Evolutionary conservation across 2,329 filamentous ascomycete species (phyloP).

Genomic region (Hypoxylon sp.): DNA sequence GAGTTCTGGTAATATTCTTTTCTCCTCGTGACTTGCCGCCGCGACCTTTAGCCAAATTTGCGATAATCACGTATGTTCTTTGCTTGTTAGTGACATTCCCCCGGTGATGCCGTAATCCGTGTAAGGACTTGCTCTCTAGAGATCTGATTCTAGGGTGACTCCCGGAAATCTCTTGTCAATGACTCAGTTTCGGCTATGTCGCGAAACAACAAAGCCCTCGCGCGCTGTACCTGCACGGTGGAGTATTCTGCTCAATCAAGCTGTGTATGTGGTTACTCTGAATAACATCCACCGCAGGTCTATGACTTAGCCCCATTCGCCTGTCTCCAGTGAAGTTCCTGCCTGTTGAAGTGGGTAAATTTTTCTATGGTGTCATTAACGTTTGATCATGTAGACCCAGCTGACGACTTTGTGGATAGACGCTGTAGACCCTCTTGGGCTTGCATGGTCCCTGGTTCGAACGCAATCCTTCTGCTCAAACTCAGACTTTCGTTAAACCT

Average conservation of each 20-base stretch:
- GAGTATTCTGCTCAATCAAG: slow-evolving; percentile 1
- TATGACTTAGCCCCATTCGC: not conserved
- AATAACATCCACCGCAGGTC: not conserved
- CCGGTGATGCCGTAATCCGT: slow-evolving; percentile 3
- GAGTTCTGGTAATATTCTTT: not conserved
- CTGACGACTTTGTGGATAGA: slow-evolving; percentile 28
- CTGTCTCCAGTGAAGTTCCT: slow-evolving; percentile 10
- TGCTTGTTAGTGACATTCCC: not conserved
- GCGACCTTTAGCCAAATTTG: not conserved
- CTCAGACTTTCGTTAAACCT: slow-evolving; percentile 78
- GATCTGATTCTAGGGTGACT: not conserved
- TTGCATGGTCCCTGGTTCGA: slow-evolving; percentile 66
- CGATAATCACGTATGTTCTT: not conserved
- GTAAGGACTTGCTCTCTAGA: not conserved
- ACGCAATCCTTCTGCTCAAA: slow-evolving; percentile 69
- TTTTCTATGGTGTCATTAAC: not conserved
- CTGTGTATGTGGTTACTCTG: slow-evolving; percentile 1
- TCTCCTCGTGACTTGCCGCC: not conserved
- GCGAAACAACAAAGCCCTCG: not conserved
- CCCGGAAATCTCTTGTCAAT: slow-evolving; percentile 1
- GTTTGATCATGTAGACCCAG: slow-evolving; percentile 18
- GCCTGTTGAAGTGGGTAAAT: not conserved
- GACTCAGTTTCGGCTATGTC: not conserved
- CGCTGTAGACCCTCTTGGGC: slow-evolving; percentile 66
- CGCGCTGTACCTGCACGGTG: slow-evolving; percentile 1